Base-by-base conservation (phyloP, 1,284 basidiomycete genomes). In the Mycena sp. region DNA sequence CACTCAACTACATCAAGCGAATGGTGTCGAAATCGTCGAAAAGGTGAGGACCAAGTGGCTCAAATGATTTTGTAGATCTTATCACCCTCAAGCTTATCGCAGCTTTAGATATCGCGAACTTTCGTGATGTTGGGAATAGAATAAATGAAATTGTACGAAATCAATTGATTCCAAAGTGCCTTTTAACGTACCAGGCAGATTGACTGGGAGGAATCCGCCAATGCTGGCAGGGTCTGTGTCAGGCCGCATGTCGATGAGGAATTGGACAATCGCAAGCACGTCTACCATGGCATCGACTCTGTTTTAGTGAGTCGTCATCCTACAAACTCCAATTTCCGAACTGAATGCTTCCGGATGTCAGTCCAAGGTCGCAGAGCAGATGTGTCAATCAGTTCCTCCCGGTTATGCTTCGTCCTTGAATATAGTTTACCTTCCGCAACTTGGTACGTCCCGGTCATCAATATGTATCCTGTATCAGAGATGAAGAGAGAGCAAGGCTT, bases 351-450 rank as follows among this genome's bases (percentile, higher is more conserved):
- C 61, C 30, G 25, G 14, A 9, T n/a, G n/a, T 35, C 62, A 87
- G 85, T 87, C 84, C 16, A 85, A 80, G 64, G 85, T 87, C 3
- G 83, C 83, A 17, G 78, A 82, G 67, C 80, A 83, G 68, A 78
- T 85, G 16, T 81, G 78, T 35, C 73, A 78, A 62, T 76, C 70
- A 1, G 77, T 83, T 40, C 79, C 82, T 14, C 64, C 68, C 14
- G 74, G 78, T 50, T 89, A 90, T 68, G 84, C 90, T 2, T 73
- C 83, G 11, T 85, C 87, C 11, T 75, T 96, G 60, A 94, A 94
- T 66, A 91, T 96, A 2, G 88, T 95, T 7, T 98, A 96, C 74
- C 95, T 97, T 70, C 95, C 96, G 12, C 96, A 98, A 73, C 84
- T 98, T n/a, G 96, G 95, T 91, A 68, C 59, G 70, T 59, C 41